Conservation (phyloP, 2,329 filamentous ascomycete species). For the Microdochium bolleyi region DNA sequence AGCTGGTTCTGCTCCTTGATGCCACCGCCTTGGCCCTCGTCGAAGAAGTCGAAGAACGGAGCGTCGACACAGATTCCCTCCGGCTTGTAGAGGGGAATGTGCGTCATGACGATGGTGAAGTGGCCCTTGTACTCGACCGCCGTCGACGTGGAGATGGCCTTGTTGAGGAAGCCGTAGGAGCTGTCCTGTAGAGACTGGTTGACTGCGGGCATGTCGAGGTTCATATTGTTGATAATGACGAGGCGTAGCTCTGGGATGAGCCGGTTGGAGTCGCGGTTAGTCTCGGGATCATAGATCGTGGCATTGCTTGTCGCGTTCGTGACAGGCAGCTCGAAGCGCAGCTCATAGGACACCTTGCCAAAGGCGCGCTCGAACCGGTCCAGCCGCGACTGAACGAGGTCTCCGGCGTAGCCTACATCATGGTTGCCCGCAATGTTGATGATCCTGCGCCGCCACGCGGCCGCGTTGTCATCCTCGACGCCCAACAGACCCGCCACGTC, state of each 20-base stretch:
- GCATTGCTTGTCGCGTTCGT: slow-evolving; percentile 27
- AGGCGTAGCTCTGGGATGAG: slow-evolving; percentile 66
- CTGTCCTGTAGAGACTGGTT: slow-evolving; percentile 59
- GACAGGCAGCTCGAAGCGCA: slow-evolving; percentile 59
- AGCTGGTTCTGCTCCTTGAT: slow-evolving; percentile 90
- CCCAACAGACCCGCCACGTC: slow-evolving; percentile 41
- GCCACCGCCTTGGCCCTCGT: slow-evolving; percentile 55
- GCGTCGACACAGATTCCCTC: slow-evolving; percentile 75
- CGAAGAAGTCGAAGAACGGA: slow-evolving; percentile 76
- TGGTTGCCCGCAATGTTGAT: slow-evolving; percentile 94
- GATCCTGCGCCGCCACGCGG: slow-evolving; percentile 63
- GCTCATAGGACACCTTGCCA: slow-evolving; percentile 85
- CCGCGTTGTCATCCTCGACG: slow-evolving; percentile 33
- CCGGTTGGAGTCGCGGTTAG: slow-evolving; percentile 36
- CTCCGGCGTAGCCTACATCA: slow-evolving; percentile 92
- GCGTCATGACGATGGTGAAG: slow-evolving; percentile 81
- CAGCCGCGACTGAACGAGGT: slow-evolving; percentile 69
- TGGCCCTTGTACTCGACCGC: slow-evolving; percentile 54
- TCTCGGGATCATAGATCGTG: slow-evolving; percentile 30
- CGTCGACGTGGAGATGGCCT: slow-evolving; percentile 53
- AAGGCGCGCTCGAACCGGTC: slow-evolving; percentile 77
- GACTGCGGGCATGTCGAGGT: slow-evolving; percentile 77
- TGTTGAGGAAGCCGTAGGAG: slow-evolving; percentile 72
- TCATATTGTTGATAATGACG: slow-evolving; percentile 85
- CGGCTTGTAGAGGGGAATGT: slow-evolving; percentile 83